Evolutionary conservation across 202 grass and related monocot genomes (phyloP).

Genomic region (Tripidium arundinaceum): DNA sequence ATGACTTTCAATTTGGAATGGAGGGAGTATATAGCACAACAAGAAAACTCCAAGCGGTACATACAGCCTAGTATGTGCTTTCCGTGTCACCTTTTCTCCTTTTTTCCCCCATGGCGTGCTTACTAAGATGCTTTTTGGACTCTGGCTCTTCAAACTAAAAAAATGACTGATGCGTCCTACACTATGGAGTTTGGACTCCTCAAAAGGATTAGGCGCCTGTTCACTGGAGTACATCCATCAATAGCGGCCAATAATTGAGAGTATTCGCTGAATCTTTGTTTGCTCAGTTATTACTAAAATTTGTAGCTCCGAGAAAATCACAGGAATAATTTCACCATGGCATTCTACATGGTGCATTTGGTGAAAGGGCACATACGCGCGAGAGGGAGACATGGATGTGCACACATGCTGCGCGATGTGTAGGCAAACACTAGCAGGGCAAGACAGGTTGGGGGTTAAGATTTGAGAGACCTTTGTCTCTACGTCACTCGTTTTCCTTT

Average conservation of each 20-base stretch:
- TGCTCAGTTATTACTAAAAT: background rate
- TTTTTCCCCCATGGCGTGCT: background rate
- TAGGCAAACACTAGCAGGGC: background rate
- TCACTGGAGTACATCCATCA: too few relatives aligned
- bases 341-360: background rate
- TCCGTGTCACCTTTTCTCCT: background rate
- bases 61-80: conserved; percentile 1
- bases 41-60: background rate
- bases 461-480: conserved; percentile 26
- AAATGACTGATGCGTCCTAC: background rate
- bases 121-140: conserved; percentile 22
- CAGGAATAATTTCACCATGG: background rate
- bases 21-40: background rate
- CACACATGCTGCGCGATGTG: background rate
- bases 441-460: background rate
- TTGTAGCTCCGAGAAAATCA: background rate
- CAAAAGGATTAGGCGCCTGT: too few relatives aligned
- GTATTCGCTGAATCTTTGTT: too few relatives aligned
- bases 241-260: too few relatives aligned
- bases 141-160: conserved; percentile 2
- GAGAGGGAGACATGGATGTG: background rate
- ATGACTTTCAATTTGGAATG: too few relatives aligned
- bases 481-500: background rate
- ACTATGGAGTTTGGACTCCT: background rate
- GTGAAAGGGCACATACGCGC: too few relatives aligned